Evolutionary conservation across 148 eudicot genomes (phyloP), one percentile per base, ranked within the genome.

Genomic region (Amaranthus palmeri): DNA sequence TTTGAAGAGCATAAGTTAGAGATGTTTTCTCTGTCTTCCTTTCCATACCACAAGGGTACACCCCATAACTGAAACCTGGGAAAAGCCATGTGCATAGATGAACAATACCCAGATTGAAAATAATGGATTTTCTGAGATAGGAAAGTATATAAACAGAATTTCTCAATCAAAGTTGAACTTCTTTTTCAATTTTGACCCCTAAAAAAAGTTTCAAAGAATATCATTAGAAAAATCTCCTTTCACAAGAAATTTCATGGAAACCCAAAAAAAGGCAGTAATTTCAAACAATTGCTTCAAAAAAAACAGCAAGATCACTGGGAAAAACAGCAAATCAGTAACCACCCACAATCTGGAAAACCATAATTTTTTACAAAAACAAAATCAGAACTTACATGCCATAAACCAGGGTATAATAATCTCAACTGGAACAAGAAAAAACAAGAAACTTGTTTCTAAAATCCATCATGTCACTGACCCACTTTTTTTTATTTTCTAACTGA

Each of bases 11-110:
- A 76, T 67, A 84, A 81, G 65, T 81, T 83, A 18, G 83, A 43
- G 15, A 67, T 66, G 54, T 78, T 70, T 68, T 85, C 90, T 65
- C 72, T 87, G 5, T 81, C 90, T 69, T 83, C 84, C 11, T 74
- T 74, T 10, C 77, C 77, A 8, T 65, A 71, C 77, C 77, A 74
- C 13, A 74, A 74, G 43, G 77, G 77, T 68, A 85, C 3, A 5
- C 72, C 79, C 89, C 86, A 84, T 85, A 85, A 87, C 15, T 88
- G 77, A 3, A 91, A 80, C 53, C 81, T 75, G 10, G 86, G 77
- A 63, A 85, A 80, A 55, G 88, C 85, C 92, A 88, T 90, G 62
- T 69, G 51, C 68, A 51, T 59, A 43, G 64, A 43, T 25, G n/a
- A 36, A 46, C 55, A 51, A 74, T 36, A 45, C 72, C 48, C 65